phyloP scores from a whole-genome alignment of 2,329 filamentous ascomycete species.

The Rhynchosporium graminicola region DNA sequence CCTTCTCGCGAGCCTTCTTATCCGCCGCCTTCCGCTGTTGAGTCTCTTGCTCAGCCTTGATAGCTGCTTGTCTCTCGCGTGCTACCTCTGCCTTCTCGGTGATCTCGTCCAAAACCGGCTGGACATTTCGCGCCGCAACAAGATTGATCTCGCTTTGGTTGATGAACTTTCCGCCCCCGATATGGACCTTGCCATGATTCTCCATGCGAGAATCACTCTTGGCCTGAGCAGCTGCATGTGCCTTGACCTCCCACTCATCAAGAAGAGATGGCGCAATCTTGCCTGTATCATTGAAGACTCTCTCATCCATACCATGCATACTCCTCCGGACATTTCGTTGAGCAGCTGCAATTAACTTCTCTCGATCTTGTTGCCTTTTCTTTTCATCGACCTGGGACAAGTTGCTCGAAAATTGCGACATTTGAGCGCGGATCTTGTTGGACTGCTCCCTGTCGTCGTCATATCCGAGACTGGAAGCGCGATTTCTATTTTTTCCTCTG shows the following conservation, averaged over 20 bases:
- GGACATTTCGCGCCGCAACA: conserved; percentile 74
- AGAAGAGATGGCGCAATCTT: conserved; percentile 67
- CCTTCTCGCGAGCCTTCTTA: conserved; percentile 57
- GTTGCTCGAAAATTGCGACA: conserved; percentile 73
- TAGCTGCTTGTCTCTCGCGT: conserved; percentile 64
- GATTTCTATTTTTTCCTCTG: conserved; percentile 58
- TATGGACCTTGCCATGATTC: conserved; percentile 61
- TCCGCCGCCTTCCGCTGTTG: conserved; percentile 59
- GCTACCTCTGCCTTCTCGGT: conserved; percentile 74
- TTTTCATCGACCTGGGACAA: conserved; percentile 69
- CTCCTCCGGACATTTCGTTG: conserved; percentile 82
- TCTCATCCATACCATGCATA: conserved; percentile 79
- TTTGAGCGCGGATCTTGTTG: conserved; percentile 72
- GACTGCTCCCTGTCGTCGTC: conserved; percentile 62
- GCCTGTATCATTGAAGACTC: conserved; percentile 74
- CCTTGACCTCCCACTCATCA: conserved; percentile 78
- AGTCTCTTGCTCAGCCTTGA: conserved; percentile 64
- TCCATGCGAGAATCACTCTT: conserved; percentile 62
- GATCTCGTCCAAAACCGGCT: conserved; percentile 84
- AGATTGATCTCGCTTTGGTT: conserved; percentile 75
- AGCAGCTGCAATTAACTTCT: conserved; percentile 73
- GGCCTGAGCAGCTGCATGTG: conserved; percentile 66
- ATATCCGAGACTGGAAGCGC: conserved; percentile 66
- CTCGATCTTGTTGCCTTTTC: conserved; percentile 75
- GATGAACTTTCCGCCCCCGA: conserved; percentile 81